These are phyloP conservation scores for Cladophialophora psammophila DNA, from an alignment of 2,329 filamentous ascomycete species.

Conservation along the genomic window DNA sequence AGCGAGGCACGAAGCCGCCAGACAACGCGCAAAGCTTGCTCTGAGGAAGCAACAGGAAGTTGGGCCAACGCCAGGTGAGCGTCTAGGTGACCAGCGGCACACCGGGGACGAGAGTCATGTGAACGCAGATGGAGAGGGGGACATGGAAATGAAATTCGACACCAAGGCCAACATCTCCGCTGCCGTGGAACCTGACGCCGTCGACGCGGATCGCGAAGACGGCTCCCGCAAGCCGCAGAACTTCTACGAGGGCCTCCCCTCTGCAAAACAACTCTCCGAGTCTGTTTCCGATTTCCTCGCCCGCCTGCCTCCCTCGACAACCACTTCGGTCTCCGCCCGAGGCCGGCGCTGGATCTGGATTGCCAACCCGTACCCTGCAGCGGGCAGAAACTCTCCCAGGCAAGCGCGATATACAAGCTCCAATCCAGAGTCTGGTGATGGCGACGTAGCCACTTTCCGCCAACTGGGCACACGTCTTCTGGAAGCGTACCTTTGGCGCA, in stretches of 20 bases:
- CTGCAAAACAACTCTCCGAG: constrained; percentile 70
- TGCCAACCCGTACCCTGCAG: constrained; percentile 64
- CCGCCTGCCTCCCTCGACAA: constrained; percentile 72
- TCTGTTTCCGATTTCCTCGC: constrained; percentile 69
- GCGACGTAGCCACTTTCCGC: constrained; percentile 59
- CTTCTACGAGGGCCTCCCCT: constrained; percentile 61
- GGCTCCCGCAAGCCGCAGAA: constrained; percentile 58
- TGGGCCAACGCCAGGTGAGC: background rate
- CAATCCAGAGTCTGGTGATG: constrained; percentile 47
- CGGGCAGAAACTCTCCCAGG: background rate
- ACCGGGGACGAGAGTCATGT: background rate
- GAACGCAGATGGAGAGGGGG: background rate
- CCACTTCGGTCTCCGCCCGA: constrained; percentile 49
- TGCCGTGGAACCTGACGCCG: background rate
- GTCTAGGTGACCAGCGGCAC: background rate
- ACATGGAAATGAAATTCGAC: background rate
- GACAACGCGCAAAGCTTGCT: background rate
- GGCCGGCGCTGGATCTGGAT: constrained; percentile 74
- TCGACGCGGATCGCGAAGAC: constrained; percentile 1
- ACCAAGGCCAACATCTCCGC: background rate
- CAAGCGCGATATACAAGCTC: constrained; percentile 44
- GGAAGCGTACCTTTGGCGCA: constrained; percentile 54
- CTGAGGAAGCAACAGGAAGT: background rate
- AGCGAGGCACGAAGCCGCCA: constrained; percentile 17
- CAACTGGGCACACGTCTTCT: constrained; percentile 64